These are phyloP conservation scores for Vaccinium darrowii DNA, from an alignment of 148 eudicot genomes.

Conservation along the genomic window DNA sequence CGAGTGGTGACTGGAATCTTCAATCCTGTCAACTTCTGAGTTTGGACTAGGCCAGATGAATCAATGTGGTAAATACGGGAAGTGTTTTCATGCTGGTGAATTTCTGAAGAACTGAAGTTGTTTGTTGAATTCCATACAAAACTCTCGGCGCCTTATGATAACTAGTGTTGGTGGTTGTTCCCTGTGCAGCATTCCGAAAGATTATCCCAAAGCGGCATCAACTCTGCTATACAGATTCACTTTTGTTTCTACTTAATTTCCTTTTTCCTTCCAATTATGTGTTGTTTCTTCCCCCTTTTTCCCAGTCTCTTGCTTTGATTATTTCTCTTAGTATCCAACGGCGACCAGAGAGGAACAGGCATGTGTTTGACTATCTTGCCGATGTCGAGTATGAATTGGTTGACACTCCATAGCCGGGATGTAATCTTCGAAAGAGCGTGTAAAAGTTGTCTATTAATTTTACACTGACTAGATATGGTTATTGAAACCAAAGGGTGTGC, in stretches of 20 bases:
- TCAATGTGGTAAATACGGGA: background rate
- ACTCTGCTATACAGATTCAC: background rate
- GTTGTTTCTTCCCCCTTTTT: background rate
- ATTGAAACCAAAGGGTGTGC: no score
- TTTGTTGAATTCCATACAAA: background rate
- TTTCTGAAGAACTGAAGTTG: background rate
- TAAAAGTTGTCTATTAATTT: no score
- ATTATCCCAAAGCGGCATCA: background rate
- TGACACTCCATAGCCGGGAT: background rate
- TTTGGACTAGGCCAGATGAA: conserved; percentile 6
- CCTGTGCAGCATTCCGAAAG: background rate
- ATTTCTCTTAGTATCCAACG: background rate
- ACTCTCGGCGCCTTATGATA: background rate
- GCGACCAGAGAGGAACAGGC: background rate
- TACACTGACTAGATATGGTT: no score
- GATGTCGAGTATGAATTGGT: background rate
- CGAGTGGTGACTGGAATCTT: background rate
- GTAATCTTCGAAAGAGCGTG: background rate
- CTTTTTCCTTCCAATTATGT: no score
- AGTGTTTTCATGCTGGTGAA: background rate
- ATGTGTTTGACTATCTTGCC: background rate
- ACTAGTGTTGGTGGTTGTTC: background rate
- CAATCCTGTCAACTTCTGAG: background rate
- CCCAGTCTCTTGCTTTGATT: background rate
- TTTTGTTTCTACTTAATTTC: background rate